phyloP scores from a whole-genome alignment of 495 filamentous ascomycete species.

The Xylaria intraflava region DNA sequence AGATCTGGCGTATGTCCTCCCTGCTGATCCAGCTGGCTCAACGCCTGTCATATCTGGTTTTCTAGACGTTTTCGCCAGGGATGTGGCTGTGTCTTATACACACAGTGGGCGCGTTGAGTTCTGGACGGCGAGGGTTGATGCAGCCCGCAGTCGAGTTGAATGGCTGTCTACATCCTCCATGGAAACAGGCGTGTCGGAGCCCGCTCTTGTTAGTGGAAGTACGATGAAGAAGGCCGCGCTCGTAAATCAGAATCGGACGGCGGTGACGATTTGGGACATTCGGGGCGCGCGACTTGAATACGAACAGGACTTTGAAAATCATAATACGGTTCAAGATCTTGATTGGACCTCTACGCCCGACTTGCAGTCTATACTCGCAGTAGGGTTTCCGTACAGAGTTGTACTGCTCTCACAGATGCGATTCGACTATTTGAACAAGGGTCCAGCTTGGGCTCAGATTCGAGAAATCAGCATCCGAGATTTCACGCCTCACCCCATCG shows the following conservation, averaged over 20 bases:
- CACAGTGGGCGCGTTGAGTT: constrained; percentile 67
- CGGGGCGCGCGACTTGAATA: constrained; percentile 77
- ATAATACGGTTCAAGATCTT: constrained; percentile 75
- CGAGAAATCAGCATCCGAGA: constrained; percentile 74
- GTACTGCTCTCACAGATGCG: constrained; percentile 84
- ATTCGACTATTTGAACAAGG: constrained; percentile 85
- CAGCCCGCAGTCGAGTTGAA: constrained; percentile 49
- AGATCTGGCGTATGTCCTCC: constrained; percentile 74
- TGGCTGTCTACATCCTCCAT: constrained; percentile 83
- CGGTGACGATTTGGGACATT: constrained; percentile 88
- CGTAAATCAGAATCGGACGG: constrained; percentile 64
- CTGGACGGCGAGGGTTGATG: constrained; percentile 76
- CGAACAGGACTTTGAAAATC: constrained; percentile 60
- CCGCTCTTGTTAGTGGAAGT: constrained; percentile 76
- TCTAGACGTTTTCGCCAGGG: constrained; percentile 79
- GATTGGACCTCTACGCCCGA: constrained; percentile 95
- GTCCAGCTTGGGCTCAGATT: constrained; percentile 84
- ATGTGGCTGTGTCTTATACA: constrained; percentile 84
- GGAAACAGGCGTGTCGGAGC: constrained; percentile 68
- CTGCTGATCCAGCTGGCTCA: constrained; percentile 84
- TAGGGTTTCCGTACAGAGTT: constrained; percentile 82
- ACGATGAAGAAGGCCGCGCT: constrained; percentile 82
- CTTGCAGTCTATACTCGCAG: constrained; percentile 81
- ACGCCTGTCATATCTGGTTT: constrained; percentile 66
- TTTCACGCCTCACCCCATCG: constrained; percentile 85